A percentile compares a stretch with the other conserved stretches of the same genome.
These are phyloP conservation scores for Dactylellina drechsleri DNA, from an alignment of 2,329 filamentous ascomycete genomes.

Conservation along the genomic window DNA sequence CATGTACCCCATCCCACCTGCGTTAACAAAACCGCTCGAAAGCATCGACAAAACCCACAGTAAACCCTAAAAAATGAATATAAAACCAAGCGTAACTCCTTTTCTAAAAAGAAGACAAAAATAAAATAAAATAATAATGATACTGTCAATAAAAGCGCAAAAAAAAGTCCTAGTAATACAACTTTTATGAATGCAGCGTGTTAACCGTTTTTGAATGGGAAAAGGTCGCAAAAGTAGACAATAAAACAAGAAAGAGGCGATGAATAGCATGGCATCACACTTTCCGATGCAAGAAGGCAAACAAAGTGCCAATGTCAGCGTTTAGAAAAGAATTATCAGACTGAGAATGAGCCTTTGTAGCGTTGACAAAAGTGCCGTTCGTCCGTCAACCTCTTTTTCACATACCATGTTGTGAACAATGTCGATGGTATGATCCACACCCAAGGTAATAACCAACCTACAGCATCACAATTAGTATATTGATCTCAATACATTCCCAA, in stretches of 20 bases:
- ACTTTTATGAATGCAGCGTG: slow-evolving; percentile 25
- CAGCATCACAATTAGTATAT: slow-evolving; percentile 14
- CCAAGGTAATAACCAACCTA: slow-evolving; percentile 52
- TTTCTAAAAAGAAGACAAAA: neutral
- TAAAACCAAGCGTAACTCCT: neutral
- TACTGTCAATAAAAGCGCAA: neutral
- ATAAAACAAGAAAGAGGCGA: neutral
- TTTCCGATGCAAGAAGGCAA: too few relatives aligned
- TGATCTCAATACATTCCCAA: neutral
- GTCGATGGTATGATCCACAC: slow-evolving; percentile 49
- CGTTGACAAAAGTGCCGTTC: slow-evolving; percentile 50
- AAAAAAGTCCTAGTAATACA: slow-evolving; percentile 35
- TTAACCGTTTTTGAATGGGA: neutral
- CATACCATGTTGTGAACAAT: slow-evolving; percentile 50
- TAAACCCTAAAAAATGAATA: neutral
- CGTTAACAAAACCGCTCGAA: too few relatives aligned
- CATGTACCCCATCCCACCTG: too few relatives aligned
- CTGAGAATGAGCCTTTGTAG: slow-evolving; percentile 48
- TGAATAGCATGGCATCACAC: too few relatives aligned
- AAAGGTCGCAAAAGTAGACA: neutral
- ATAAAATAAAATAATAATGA: too few relatives aligned
- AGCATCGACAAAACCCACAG: neutral
- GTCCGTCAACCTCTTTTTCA: slow-evolving; percentile 53
- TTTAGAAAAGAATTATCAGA: slow-evolving; percentile 6
- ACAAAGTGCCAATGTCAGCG: too few relatives aligned